These are phyloP conservation scores for Trichoderma erinaceum DNA, from an alignment of 495 filamentous ascomycete species.

Conservation along the genomic window DNA sequence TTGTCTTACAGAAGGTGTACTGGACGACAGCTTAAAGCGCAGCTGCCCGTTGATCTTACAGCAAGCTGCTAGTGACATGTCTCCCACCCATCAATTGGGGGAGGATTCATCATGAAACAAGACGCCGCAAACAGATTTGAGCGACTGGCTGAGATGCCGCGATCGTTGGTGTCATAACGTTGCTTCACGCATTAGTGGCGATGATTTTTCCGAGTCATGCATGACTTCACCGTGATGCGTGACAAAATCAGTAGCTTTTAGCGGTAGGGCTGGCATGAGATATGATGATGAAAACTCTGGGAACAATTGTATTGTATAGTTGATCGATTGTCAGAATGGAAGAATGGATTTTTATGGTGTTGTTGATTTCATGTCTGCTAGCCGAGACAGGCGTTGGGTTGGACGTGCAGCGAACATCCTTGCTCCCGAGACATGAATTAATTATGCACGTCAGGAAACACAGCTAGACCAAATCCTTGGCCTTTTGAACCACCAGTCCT, in stretches of 20 bases:
- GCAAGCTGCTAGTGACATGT: not conserved
- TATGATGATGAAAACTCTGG: no score
- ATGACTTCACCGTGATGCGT: slow-evolving; percentile 1
- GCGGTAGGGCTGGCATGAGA: no score
- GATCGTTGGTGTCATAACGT: no score
- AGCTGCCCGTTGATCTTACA: not conserved
- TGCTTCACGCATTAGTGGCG: not conserved
- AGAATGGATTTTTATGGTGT: not conserved
- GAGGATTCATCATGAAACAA: not conserved
- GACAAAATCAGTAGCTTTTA: not conserved
- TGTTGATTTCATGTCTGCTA: not conserved
- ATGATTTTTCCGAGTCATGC: not conserved
- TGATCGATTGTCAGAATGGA: not conserved
- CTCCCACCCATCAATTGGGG: not conserved
- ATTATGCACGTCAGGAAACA: not conserved
- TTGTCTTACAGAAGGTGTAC: not conserved
- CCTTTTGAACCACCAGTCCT: not conserved
- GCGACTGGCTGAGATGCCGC: no score
- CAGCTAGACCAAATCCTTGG: not conserved
- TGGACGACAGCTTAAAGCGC: not conserved
- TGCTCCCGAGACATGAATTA: not conserved
- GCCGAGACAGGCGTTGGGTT: not conserved
- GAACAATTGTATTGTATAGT: no score
- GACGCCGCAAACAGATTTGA: no score
- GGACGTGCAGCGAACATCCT: not conserved